Conservation (phyloP, 345 rosid species). For the Passiflora organensis region DNA sequence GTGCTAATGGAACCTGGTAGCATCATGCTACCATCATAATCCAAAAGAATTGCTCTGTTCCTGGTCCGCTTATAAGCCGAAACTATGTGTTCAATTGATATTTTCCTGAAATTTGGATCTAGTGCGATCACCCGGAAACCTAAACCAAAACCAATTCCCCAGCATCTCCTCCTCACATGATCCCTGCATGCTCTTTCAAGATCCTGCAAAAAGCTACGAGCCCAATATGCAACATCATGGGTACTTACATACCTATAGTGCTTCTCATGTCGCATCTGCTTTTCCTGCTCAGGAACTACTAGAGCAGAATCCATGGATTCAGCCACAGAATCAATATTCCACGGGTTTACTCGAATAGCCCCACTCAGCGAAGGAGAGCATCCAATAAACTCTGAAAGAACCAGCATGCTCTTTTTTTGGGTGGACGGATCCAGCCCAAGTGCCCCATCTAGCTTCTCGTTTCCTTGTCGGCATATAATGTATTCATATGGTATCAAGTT, state of each 20-base stretch:
- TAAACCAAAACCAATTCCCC: conserved; percentile 95
- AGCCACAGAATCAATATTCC: conserved; percentile 86
- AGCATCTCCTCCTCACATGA: conserved; percentile 74
- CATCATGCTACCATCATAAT: conserved; percentile 81
- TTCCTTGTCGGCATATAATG: conserved; percentile 77
- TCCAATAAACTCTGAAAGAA: conserved; percentile 86
- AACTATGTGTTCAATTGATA: conserved; percentile 78
- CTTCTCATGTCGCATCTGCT: conserved; percentile 87
- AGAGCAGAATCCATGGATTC: conserved; percentile 86
- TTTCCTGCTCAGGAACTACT: conserved; percentile 61
- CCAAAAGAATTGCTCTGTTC: conserved; percentile 78
- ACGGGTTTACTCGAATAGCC: conserved; percentile 87
- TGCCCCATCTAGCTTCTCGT: conserved; percentile 51
- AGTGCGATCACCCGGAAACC: conserved; percentile 82
- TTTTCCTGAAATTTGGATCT: conserved; percentile 88
- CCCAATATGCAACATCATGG: conserved; percentile 96
- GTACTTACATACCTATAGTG: conserved; percentile 86
- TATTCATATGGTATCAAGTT: conserved; percentile 93
- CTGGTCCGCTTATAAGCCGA: conserved; percentile 84
- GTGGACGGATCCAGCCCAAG: conserved; percentile 41
- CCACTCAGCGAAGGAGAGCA: conserved; percentile 92
- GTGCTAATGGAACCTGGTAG: conserved; percentile 49
- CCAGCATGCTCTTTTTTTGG: conserved; percentile 81
- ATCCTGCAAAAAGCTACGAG: conserved; percentile 87
- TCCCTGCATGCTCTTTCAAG: conserved; percentile 85